Evolutionary conservation across 164 flowering plant species (phyloP), one percentile per base, ranked within the genome.

Genomic region (Brasenia schreberi): DNA sequence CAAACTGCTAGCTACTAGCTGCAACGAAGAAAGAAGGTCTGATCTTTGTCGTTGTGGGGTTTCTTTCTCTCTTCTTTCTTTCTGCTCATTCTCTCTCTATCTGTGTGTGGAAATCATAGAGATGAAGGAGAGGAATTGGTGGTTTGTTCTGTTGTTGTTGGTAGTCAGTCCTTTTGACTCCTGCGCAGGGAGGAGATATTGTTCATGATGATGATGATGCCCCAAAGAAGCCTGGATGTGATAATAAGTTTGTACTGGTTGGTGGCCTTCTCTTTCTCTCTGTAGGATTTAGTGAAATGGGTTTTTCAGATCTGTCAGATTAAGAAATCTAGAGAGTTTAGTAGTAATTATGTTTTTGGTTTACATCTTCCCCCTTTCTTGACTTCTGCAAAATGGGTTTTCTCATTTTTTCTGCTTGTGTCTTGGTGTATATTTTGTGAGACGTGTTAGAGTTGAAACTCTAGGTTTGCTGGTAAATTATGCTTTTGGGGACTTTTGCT

Each of bases 191-290:
- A 5, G 92, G 98, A 19, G 98, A 93, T 66, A 93, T 88, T 33
- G 92, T 87, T 39, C 96, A 88, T 64, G 82, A 85, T 6, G 97
- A 92, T 65, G 84, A 83, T 59, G 67, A 23, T 18, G 84, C 90
- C 67, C 98, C 98, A 16, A 90, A 90, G 77, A 85, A 82, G 77
- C 94, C 97, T 23, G 98, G 98, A 6, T 93, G 98, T 67, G 85
- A 80, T 69, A 93, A 93, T 71, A 81, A 86, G 74, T 93, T 93
- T 63, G 88, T 93, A 49, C 68, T 93, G 90, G 98, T 93, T 81
- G 74, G 18, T 64, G 23, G 11, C 61, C 43, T 44, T 18, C 14
- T n/a, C n/a, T 19, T 19, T 68, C 16, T 10, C 2, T 49, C 56
- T 49, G 12, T 14, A 14, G 56, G 56, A 49, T 49, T 49, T 49